Conservation (phyloP, 2,329 filamentous ascomycete genomes). For the Cadophora sp. region DNA sequence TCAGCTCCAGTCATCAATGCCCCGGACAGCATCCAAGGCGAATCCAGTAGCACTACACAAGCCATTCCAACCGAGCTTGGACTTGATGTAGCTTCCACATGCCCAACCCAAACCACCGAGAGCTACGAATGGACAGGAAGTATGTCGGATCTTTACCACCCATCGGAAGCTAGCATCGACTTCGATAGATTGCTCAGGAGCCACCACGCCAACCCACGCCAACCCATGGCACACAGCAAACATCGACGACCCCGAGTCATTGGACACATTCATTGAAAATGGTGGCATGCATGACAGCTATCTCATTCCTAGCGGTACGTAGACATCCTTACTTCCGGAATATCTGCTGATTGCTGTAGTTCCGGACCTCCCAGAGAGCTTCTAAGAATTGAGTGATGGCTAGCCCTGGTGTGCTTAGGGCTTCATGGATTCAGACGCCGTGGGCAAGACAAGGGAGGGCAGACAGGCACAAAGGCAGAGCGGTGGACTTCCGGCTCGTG, state of each 20-base stretch:
- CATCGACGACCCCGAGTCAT: constrained; percentile 4
- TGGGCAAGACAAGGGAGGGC: neutral
- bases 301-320: constrained; percentile 17
- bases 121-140: constrained; percentile 31
- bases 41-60: neutral
- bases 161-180: constrained; percentile 23
- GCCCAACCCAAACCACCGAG: neutral
- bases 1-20: constrained; percentile 22
- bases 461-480: neutral
- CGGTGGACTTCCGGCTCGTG: neutral
- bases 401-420: neutral
- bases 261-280: constrained; percentile 7
- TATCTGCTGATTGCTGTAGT: constrained; percentile 1
- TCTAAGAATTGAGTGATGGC: neutral
- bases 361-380: constrained; percentile 5
- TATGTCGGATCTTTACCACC: constrained; percentile 32
- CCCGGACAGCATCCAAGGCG: neutral
- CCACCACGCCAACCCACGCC: constrained; percentile 11
- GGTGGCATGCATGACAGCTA: constrained; percentile 11
- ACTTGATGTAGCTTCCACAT: neutral
- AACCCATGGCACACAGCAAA: constrained; percentile 17
- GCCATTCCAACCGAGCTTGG: neutral
- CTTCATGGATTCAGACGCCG: neutral
- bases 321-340: neutral
- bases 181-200: constrained; percentile 19